A percentile compares a stretch with the other conserved stretches of the same genome.
phyloP scores from a whole-genome alignment of 495 filamentous ascomycete species.

The Tetracladium marchalianum region DNA sequence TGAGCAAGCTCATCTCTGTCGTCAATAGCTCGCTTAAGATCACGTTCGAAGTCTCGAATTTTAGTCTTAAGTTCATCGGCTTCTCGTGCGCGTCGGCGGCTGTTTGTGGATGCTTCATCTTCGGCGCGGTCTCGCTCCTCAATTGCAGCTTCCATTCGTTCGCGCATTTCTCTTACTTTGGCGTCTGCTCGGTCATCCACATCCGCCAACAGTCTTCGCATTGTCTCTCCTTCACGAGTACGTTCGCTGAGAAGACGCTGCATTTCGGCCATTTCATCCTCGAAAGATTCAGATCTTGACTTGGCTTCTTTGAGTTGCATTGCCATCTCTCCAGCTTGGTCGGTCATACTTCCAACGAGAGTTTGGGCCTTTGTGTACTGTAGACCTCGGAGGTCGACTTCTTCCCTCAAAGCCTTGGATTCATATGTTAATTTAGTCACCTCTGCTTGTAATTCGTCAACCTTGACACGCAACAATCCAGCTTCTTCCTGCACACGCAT shows the following conservation, averaged over 20 bases:
- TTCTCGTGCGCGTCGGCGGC: slow-evolving; percentile 67
- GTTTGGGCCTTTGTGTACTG: slow-evolving; percentile 79
- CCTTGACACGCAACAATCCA: slow-evolving; percentile 45
- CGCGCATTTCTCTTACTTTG: slow-evolving; percentile 78
- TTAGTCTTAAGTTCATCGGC: slow-evolving; percentile 74
- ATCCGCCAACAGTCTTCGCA: slow-evolving; percentile 81
- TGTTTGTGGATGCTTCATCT: slow-evolving; percentile 73
- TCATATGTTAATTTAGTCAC: slow-evolving; percentile 53
- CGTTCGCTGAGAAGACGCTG: slow-evolving; percentile 83
- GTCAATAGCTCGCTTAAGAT: slow-evolving; percentile 55
- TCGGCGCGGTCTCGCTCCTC: slow-evolving; percentile 91
- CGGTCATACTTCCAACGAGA: slow-evolving; percentile 81
- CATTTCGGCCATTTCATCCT: slow-evolving; percentile 85
- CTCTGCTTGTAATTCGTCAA: slow-evolving; percentile 65
- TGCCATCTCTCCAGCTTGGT: slow-evolving; percentile 79
- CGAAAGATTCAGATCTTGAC: slow-evolving; percentile 72
- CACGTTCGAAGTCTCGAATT: slow-evolving; percentile 69
- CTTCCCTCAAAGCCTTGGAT: slow-evolving; percentile 59
- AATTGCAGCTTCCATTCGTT: slow-evolving; percentile 75
- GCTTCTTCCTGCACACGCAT: slow-evolving; percentile 61
- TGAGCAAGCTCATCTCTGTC: slow-evolving; percentile 63
- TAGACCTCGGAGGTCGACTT: slow-evolving; percentile 72
- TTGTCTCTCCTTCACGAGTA: slow-evolving; percentile 90
- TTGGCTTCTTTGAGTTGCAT: slow-evolving; percentile 88
- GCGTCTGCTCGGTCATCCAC: slow-evolving; percentile 73